Base-by-base conservation (phyloP, 2,329 filamentous ascomycete species). In the Trichophyton equinum region DNA sequence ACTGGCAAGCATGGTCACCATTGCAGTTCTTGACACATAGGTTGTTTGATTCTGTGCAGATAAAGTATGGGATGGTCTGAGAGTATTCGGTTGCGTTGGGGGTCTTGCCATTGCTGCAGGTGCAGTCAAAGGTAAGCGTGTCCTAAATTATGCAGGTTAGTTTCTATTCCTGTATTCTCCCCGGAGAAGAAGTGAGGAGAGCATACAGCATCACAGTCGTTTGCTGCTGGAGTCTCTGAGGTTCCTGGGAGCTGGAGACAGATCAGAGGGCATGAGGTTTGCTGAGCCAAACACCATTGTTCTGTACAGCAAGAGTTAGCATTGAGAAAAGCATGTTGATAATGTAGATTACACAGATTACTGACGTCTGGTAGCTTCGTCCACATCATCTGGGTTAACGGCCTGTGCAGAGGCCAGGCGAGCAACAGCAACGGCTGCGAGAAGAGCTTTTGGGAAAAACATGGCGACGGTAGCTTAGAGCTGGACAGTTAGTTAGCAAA, bases 71-170 rank as follows among this genome's bases (percentile, higher is more conserved):
- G 58, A 86, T 76, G 13, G 83, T 85, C 66, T 82, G 79, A 38
- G 81, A 82, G 76, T 82, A 86, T 68, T 85, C 75, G 64, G 81
- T 79, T 61, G 82, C 72, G 69, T 85, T 85, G 66, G 83, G 83
- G 4, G 74, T 68, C 60, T 77, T 65, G 64, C 77, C 76, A 68
- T 80, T 79, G 62, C 67, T 72, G 73, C 83, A 86, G 65, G 83
- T 73, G 69, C 83, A 86, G 60, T 69, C 68, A 72, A 80, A 86
- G 62, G 66, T 67, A n/a, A 86, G 77, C 47, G 74, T 74, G 42
- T 74, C 61, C 75, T 77, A 60, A 61, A 61, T 42, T 57, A 36
- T 15, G 30, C n/a, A 5, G 38, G 22, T 62, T 25, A 27, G 20
- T 18, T 33, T 51, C 18, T 58, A 60, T 65, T 57, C 9, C 59